A percentile compares a stretch with the other conserved stretches of the same genome.
Evolutionary conservation across 805 yeast species (phyloP).

Genomic region (Wickerhamomyces bisporus): DNA sequence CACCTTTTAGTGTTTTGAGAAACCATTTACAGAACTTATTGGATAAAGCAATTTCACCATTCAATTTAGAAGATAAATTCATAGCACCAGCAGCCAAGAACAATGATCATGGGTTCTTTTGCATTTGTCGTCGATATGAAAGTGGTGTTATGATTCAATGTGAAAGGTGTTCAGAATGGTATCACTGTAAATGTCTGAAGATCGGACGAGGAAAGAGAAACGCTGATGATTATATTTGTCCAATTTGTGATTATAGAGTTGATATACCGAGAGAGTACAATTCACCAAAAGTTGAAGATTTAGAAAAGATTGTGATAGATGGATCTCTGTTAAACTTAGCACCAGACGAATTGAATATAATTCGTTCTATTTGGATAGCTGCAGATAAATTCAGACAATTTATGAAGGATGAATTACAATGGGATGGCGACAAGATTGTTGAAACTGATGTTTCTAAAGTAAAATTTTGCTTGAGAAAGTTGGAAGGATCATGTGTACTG

Average conservation of each 20-base stretch:
- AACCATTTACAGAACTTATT: slow-evolving; percentile 22
- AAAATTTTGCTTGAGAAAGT: slow-evolving; percentile 41
- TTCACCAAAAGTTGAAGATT: slow-evolving; percentile 30
- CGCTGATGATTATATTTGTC: slow-evolving; percentile 42
- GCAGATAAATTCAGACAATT: slow-evolving; percentile 18
- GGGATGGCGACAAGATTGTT: slow-evolving; percentile 17
- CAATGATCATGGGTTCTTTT: slow-evolving; percentile 33
- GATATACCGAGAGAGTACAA: slow-evolving; percentile 27
- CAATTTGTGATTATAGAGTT: slow-evolving; percentile 42
- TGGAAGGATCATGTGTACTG: slow-evolving; percentile 38
- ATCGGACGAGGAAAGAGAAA: slow-evolving; percentile 27
- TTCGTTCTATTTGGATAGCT: slow-evolving; percentile 14
- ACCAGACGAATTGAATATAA: slow-evolving; percentile 29
- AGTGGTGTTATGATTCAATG: slow-evolving; percentile 65
- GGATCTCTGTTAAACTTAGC: slow-evolving; percentile 25
- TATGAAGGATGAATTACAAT: slow-evolving; percentile 12
- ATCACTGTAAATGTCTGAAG: slow-evolving; percentile 55
- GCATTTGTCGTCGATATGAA: slow-evolving; percentile 60
- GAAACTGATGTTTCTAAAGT: slow-evolving; percentile 26
- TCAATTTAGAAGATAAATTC: slow-evolving; percentile 23
- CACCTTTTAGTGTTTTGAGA: slow-evolving; percentile 26
- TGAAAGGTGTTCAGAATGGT: slow-evolving; percentile 69
- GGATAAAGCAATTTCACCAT: slow-evolving; percentile 17
- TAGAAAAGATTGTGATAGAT: slow-evolving; percentile 23
- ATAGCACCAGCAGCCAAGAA: slow-evolving; percentile 8